A percentile compares a stretch with the other conserved stretches of the same genome.
Evolutionary conservation across 176 grass and related monocot species (phyloP).

Genomic region (Hyparrhenia diplandra): DNA sequence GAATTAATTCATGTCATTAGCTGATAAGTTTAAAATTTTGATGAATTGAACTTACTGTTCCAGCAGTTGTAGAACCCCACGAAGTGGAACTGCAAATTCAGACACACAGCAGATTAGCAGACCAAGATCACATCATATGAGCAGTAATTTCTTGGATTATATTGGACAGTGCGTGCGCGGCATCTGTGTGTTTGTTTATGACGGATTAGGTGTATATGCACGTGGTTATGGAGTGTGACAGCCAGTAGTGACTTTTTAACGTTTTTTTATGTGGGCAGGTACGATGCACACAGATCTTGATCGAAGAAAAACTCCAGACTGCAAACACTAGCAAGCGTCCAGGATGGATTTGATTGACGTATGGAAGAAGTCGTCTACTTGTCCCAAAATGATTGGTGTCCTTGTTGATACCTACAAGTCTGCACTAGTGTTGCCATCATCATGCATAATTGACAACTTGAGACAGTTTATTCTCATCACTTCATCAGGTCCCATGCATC

Average conservation of each 20-base stretch:
- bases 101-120: neutral
- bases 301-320: neutral
- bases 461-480: neutral
- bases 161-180: too few relatives aligned
- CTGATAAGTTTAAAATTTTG: too few relatives aligned
- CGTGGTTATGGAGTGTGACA: neutral
- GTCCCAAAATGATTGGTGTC: slow-evolving; percentile 14
- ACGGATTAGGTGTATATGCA: neutral
- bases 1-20: too few relatives aligned
- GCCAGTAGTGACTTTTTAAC: too few relatives aligned
- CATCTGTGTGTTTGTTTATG: too few relatives aligned
- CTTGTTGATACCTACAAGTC: neutral
- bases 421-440: neutral
- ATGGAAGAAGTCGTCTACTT: neutral
- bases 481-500: too few relatives aligned
- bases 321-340: neutral
- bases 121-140: neutral
- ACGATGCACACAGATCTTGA: neutral
- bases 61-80: slow-evolving; percentile 63
- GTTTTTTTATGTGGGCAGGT: too few relatives aligned
- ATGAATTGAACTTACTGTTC: slow-evolving; percentile 73
- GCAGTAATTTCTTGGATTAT: too few relatives aligned
- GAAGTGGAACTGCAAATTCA: slow-evolving; percentile 44
- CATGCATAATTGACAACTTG: neutral
- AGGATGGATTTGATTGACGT: neutral